Evolutionary conservation across 1,284 basidiomycete genomes (phyloP), one percentile per base, ranked within the genome.

Genomic region (Phylloporus sp.): DNA sequence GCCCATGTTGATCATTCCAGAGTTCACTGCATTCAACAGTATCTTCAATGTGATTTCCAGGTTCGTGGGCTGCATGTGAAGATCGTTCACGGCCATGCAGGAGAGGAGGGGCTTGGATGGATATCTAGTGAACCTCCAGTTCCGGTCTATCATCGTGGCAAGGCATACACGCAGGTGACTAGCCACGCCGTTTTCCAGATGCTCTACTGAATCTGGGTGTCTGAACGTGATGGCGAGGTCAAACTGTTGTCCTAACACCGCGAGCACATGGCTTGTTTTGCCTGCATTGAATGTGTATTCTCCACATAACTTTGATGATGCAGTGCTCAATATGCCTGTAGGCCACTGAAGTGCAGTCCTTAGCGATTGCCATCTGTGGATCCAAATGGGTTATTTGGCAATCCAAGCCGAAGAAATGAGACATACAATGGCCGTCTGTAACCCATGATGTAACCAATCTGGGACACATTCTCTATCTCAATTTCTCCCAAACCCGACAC

Each of bases 31-130:
- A 0, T 22, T 28, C 24, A 53, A 12, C 0, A 68, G 22, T 0
- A 24, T 52, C 0, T 2, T 3, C 47, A 67, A 8, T 1, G 61
- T 26, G 0, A 0, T 0, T 1, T 4, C 22, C 6, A 66, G 34
- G 0, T 17, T n/a, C 31, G 12, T 13, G 8, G 2, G 47, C 40
- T 2, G 1, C 1, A 20, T 69, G n/a, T n/a, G 61, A 6, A 68
- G 24, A 8, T 13, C 39, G 0, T 1, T n/a, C 13, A 67, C 63
- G 0, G 69, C 69, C 2, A 46, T 44, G 39, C 49, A 68, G 0
- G 66, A 68, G 18, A 68, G 28, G 12, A 68, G 20, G 2, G 64
- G 64, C 15, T 68, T 64, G 1, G 68, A 61, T 6, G 59, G 64
- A 52, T 70, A 68, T 8, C 3, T 52, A 2, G 66, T 66, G 28